Conservation (phyloP, 768 basidiomycete species). For the Solioccasus polychromus region DNA sequence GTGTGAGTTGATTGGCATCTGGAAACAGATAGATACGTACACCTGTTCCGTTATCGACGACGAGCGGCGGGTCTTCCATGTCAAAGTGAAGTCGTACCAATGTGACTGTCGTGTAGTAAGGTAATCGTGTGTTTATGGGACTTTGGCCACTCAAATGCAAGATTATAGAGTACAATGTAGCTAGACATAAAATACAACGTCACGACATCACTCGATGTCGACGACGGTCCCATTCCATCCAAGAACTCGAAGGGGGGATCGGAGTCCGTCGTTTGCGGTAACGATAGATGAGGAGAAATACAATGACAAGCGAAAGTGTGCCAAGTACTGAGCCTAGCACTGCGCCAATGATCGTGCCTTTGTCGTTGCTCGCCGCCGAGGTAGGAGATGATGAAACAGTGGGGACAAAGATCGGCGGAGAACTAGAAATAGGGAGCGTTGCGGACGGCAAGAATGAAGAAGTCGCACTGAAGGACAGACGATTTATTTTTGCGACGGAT, state of each 20-base stretch:
- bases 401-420: constrained; percentile 16
- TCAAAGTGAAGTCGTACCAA: not conserved
- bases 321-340: constrained; percentile 14
- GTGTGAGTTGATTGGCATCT: constrained; percentile 5
- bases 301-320: constrained; percentile 9
- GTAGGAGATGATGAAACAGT: constrained; percentile 7
- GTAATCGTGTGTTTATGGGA: constrained; percentile 17
- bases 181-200: not conserved
- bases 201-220: not conserved
- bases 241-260: not conserved
- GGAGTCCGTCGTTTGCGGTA: constrained; percentile 1
- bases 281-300: constrained; percentile 6
- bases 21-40: constrained; percentile 42
- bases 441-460: constrained; percentile 25
- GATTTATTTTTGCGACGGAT: not conserved
- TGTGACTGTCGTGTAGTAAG: not conserved
- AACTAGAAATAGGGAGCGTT: constrained; percentile 24
- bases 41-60: constrained; percentile 88
- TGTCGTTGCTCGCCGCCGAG: constrained; percentile 1
- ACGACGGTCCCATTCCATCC: not conserved
- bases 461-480: constrained; percentile 19
- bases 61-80: constrained; percentile 51
- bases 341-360: constrained; percentile 14
- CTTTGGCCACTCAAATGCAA: constrained; percentile 12
- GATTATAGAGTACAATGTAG: not conserved